Percentiles rank a stretch among this genome's conserved stretches.
Conservation (phyloP, 2,329 filamentous ascomycete genomes). For the Rachicladosporium sp. region DNA sequence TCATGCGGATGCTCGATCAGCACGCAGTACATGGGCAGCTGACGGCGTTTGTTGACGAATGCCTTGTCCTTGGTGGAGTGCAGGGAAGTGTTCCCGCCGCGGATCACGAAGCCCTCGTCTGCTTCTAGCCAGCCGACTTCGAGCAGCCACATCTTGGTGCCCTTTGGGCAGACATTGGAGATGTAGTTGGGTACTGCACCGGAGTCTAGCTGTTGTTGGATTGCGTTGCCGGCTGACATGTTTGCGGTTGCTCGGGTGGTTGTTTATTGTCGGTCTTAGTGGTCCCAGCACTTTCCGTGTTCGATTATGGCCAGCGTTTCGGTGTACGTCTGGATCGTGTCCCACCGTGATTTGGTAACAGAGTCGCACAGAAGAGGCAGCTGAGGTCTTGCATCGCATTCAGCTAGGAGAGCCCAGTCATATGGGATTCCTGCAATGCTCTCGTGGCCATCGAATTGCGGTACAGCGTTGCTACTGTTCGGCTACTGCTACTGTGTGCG, state of each 20-base stretch:
- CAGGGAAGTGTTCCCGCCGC: constrained; percentile 29
- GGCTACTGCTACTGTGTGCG: too few species aligned
- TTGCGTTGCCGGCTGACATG: constrained; percentile 7
- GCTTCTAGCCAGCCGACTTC: constrained; percentile 32
- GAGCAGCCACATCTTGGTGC: constrained; percentile 37
- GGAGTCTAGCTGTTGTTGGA: constrained; percentile 19
- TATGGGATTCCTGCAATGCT: too few species aligned
- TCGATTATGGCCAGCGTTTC: too few species aligned
- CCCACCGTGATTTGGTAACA: too few species aligned
- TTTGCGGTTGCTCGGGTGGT: constrained; percentile 1
- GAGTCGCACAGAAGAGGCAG: too few species aligned
- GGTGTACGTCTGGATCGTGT: too few species aligned
- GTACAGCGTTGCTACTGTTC: too few species aligned
- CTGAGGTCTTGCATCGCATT: too few species aligned
- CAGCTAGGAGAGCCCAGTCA: too few species aligned
- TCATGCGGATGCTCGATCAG: constrained; percentile 34
- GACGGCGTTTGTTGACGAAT: constrained; percentile 31
- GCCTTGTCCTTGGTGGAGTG: constrained; percentile 22
- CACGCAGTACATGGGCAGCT: constrained; percentile 30
- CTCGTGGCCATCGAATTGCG: too few species aligned
- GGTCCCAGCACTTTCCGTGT: too few species aligned
- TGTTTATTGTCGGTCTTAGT: neutral
- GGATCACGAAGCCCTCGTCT: constrained; percentile 36
- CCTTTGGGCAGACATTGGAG: constrained; percentile 28
- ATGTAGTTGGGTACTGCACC: constrained; percentile 22